Percentiles rank a stretch among this genome's conserved stretches.
Evolutionary conservation across 768 basidiomycete genomes (phyloP).

Genomic region (Boletus coccyginus): DNA sequence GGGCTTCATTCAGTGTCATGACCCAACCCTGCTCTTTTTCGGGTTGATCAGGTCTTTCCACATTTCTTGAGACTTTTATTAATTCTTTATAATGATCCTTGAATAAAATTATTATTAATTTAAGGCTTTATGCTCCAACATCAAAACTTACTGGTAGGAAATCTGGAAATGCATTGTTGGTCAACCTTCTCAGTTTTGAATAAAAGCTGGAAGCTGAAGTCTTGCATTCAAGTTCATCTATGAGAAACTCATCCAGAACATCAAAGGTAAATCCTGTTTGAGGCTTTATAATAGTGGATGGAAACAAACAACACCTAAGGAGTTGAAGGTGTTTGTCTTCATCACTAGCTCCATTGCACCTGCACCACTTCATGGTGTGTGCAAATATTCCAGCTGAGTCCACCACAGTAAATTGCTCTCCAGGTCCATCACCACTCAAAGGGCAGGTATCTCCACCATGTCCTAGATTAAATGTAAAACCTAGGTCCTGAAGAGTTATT

Average conservation of each 20-base stretch:
- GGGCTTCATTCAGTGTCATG: background rate
- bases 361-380: background rate
- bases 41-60: background rate
- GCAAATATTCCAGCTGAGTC: background rate
- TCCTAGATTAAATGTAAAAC: background rate
- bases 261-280: slow-evolving; percentile 20
- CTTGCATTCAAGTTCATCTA: slow-evolving; percentile 21
- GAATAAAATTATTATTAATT: background rate
- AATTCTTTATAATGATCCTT: background rate
- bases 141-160: background rate
- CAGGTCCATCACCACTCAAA: background rate
- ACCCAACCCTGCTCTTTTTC: background rate
- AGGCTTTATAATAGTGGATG: slow-evolving; percentile 10
- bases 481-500: background rate
- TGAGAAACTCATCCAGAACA: slow-evolving; percentile 19
- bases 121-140: background rate
- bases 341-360: background rate
- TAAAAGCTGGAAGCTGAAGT: background rate
- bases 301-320: background rate
- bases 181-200: background rate
- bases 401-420: background rate
- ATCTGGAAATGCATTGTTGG: background rate
- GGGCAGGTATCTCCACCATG: background rate
- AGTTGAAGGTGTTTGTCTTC: background rate
- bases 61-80: background rate